Evolutionary conservation across 2,329 filamentous ascomycete species (phyloP), one percentile per base, ranked within the genome.

Genomic region (Aspergillus arachidicola): DNA sequence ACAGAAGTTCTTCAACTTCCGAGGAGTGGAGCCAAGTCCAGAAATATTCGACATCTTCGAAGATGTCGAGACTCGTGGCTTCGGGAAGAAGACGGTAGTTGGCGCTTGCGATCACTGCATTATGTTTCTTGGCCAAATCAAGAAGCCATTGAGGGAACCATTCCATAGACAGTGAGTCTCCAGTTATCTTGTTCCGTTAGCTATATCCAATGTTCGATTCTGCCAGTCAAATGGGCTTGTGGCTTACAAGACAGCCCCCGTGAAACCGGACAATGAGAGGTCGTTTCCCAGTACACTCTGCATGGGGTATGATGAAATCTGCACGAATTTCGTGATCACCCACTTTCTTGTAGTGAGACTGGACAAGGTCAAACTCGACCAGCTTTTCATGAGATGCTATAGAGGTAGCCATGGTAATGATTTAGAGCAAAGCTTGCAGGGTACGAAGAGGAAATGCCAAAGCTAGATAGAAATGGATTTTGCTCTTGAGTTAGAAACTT

Each of bases 51-150:
- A 85, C 63, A 66, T 86, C 84, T 9, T 77, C 68, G 26, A 85
- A 74, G 62, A 85, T 81, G 19, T 85, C 80, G 3, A 72, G 57
- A 36, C 81, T 81, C 23, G 61, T 81, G 57, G 80, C 75, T 62
- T 85, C 83, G 30, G 84, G 83, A n/a, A 83, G 64, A 5, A 86
- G 78, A 11, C 83, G 83, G 72, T 86, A 83, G 69, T 84, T 81
- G 0, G 82, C 80, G 1, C 78, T 72, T 9, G 86, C 68, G 28
- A 82, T 73, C 48, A 86, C 79, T 16, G 83, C 81, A 12, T 69
- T 69, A 55, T 79, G 76, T 34, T 70, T 64, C 1, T 75, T 71
- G 28, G 78, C 73, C 45, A 81, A 73, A 6, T 81, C 75, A 7
- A 83, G 69, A 7, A 79, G 70, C 77, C 77, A 78, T 32, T 66